Conservation (phyloP, 1,284 basidiomycete genomes). For the Volvariella volvacea region DNA sequence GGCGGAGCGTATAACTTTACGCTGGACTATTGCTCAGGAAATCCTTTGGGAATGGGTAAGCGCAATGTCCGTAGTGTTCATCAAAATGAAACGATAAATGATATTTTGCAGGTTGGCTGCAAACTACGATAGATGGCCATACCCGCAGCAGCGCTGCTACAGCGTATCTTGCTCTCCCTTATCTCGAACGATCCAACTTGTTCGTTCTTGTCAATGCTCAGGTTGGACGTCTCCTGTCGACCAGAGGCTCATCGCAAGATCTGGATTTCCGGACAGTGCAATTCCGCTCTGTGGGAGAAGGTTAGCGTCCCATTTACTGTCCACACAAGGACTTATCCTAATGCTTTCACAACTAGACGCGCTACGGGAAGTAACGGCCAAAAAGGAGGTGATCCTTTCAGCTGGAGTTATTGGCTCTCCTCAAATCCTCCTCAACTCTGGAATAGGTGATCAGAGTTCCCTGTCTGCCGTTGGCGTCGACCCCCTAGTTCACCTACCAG, state of each 20-base stretch:
- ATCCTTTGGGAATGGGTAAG: slow-evolving; percentile 28
- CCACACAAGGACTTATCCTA: neutral
- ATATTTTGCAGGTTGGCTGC: slow-evolving; percentile 24
- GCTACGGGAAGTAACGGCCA: slow-evolving; percentile 9
- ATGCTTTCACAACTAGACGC: neutral
- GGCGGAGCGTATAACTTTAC: neutral
- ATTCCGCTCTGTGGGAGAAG: neutral
- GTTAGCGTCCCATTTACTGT: neutral
- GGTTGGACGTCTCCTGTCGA: neutral
- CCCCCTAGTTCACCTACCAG: slow-evolving; percentile 12
- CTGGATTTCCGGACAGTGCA: too few relatives aligned
- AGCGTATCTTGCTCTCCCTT: slow-evolving; percentile 25
- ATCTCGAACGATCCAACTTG: slow-evolving; percentile 28
- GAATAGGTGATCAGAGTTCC: slow-evolving; percentile 14
- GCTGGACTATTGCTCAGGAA: slow-evolving; percentile 20
- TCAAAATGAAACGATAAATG: neutral
- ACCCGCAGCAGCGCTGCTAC: slow-evolving; percentile 28
- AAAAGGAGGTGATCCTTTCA: slow-evolving; percentile 18
- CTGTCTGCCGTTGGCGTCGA: slow-evolving; percentile 12
- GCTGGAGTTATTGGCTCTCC: slow-evolving; percentile 18
- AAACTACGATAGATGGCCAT: slow-evolving; percentile 22
- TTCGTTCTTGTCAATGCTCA: slow-evolving; percentile 30
- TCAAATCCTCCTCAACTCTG: slow-evolving; percentile 17
- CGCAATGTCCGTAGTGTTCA: too few relatives aligned
- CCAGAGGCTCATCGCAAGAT: neutral